Base-by-base conservation (phyloP, 176 grass and related monocot species). In the sorghum (Sorghum bicolor) region DNA sequence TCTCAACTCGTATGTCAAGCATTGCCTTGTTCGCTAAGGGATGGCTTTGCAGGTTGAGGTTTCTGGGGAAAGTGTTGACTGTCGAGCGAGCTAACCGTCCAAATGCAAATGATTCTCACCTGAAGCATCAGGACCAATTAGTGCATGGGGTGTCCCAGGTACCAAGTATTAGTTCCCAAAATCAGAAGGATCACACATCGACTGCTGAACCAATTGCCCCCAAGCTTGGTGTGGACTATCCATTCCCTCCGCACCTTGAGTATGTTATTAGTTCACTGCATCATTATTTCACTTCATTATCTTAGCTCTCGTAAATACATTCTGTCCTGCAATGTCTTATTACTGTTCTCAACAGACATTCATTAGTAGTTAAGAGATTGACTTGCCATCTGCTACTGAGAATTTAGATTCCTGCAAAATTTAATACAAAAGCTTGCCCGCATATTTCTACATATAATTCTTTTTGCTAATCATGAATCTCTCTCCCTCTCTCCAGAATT, bases 161-260 rank as follows among this genome's bases (percentile, higher is more conserved):
- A 43, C 87, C 75, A 67, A 81, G 72, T 36, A 73, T 22, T 9
- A 67, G 64, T 88, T 84, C 87, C 44, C 32, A n/a, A 19, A 88
- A 84, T 67, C 66, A 78, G 26, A 92, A 93, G 43, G 86, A 93
- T 68, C 41, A 67, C 62, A 48, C 84, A 41, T 58, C 74, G 12
- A 75, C 17, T 72, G 70, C 92, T 70, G 96, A 98, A 82, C 89
- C 89, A 17, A 93, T 98, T 61, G 91, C 90, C 57, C 80, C 92
- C 50, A 94, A 77, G 62, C 95, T 95, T 78, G 92, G 95, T 62
- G 89, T 98, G 70, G 92, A 98, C 47, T 98, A 95, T 63, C 85
- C 95, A 38, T 95, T 98, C 84, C 95, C 95, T 72, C 90, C 95
- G 32, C 87, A 95, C 79, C 95, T 98, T 6, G 89, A 95, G 95